Evolutionary conservation across 2,329 filamentous ascomycete genomes (phyloP), one percentile per base, ranked within the genome.

Genomic region (Epichloe amarillans): DNA sequence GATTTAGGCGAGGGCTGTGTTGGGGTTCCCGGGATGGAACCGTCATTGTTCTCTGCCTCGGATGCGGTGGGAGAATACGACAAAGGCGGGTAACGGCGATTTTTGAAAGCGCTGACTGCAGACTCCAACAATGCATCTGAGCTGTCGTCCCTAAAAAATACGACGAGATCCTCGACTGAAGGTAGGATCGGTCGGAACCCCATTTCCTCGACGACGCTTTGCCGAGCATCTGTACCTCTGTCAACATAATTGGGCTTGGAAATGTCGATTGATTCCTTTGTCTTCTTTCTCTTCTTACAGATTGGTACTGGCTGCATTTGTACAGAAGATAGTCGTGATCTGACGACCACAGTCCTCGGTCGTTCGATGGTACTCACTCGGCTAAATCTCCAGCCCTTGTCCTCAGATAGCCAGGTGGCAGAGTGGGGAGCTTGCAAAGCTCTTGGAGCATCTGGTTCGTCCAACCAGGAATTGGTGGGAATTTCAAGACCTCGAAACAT

Each of bases 81-180:
- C 8, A 60, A 33, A 8, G 62, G 49, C 1, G 64, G 63, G 47
- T 62, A 62, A 17, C 54, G 57, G 1, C 61, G 60, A 14, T 54
- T 48, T 50, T 56, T 61, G 50, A 79, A 75, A 2, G 71, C 69
- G 30, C 66, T 62, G 35, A 81, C 65, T 15, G 75, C 68, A 1
- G 67, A 67, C 21, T 74, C 70, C 1, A 82, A 61, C 0, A 73
- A 58, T 2, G 61, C 53, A 52, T 76, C 69, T 0, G 61, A 59
- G 1, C 63, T 61, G 2, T 71, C 70, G 8, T 72, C 68, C 14
- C 70, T 73, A 50, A 83, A 72, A 44, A 76, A 68, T 23, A 84
- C 66, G 2, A 82, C 69, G 1, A 82, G 59, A 53, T 83, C 75
- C 57, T 83, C 80, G 0, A 68, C 57, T 41, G 79, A 62, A 0